A percentile compares a stretch with the other conserved stretches of the same genome.
Conservation (phyloP, 352 stramenopile genomes). For the Phytophthora citricola region DNA sequence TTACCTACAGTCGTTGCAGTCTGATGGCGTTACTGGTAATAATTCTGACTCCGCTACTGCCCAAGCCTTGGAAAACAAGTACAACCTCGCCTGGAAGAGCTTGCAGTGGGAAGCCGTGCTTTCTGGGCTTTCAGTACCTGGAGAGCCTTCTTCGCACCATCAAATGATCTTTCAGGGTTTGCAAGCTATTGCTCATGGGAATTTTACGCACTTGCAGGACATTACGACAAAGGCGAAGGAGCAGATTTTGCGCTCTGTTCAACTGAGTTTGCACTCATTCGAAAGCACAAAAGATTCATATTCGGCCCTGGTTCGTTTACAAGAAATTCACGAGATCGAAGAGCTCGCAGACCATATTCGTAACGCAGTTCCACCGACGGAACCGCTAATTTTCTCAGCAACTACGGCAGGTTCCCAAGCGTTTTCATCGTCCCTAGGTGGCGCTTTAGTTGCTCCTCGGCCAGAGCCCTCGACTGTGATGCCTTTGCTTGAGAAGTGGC, state of each 20-base stretch:
- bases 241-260: conserved; percentile 57
- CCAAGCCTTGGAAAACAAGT: conserved; percentile 63
- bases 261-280: conserved; percentile 70
- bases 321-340: conserved; percentile 73
- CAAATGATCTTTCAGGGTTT: conserved; percentile 59
- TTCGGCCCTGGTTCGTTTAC: conserved; percentile 56
- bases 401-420: conserved; percentile 20
- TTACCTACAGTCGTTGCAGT: conserved; percentile 54
- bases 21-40: background rate
- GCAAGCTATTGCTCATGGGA: conserved; percentile 61
- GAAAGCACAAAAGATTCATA: conserved; percentile 75
- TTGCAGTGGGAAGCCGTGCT: conserved; percentile 74
- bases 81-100: conserved; percentile 81
- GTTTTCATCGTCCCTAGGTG: conserved; percentile 11
- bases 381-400: background rate
- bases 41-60: conserved; percentile 1
- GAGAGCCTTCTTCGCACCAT: conserved; percentile 55
- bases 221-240: conserved; percentile 52
- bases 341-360: conserved; percentile 37
- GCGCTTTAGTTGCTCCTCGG: background rate
- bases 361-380: background rate
- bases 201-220: conserved; percentile 47
- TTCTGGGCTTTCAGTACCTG: conserved; percentile 27
- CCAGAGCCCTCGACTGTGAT: conserved; percentile 14
- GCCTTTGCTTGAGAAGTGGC: conserved; percentile 54